Percentiles rank a stretch among this genome's conserved stretches.
Evolutionary conservation across 1,139 yeast species (phyloP).

Genomic region (Saccharomyces pastorianus): DNA sequence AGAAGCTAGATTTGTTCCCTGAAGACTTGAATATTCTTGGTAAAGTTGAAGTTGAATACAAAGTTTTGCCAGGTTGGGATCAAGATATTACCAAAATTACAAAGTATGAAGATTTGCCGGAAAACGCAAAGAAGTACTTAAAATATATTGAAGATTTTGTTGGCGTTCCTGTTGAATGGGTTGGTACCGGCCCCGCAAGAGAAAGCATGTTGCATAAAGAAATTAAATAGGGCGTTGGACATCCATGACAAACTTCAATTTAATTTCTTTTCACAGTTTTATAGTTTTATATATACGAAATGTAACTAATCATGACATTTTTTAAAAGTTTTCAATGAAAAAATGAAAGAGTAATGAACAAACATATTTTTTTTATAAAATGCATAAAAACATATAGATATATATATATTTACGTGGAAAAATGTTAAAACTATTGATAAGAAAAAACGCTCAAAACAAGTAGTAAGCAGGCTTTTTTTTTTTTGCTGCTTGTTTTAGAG

Average conservation of each 20-base stretch:
- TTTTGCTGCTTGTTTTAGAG: neutral
- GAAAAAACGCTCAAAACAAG: neutral
- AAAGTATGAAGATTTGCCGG: constrained; percentile 72
- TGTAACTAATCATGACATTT: neutral
- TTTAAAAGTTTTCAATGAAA: neutral
- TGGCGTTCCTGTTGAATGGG: constrained; percentile 86
- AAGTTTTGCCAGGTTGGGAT: constrained; percentile 92
- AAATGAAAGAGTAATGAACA: neutral
- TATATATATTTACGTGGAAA: neutral
- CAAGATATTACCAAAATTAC: constrained; percentile 67
- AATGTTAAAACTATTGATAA: neutral
- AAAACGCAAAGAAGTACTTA: constrained; percentile 76
- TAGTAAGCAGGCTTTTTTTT: neutral
- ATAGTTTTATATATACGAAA: neutral
- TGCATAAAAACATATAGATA: neutral
- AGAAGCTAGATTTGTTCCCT: constrained; percentile 73
- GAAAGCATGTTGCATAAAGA: constrained; percentile 56
- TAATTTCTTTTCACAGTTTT: neutral
- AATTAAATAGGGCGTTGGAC: constrained; percentile 6
- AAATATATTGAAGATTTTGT: constrained; percentile 77
- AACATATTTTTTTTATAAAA: neutral
- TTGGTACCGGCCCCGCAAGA: constrained; percentile 98
- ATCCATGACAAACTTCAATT: neutral
- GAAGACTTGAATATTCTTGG: constrained; percentile 78
- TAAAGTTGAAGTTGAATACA: constrained; percentile 84